Base-by-base conservation (phyloP, 352 stramenopile species). In the Globisporangium cylindrosporum region DNA sequence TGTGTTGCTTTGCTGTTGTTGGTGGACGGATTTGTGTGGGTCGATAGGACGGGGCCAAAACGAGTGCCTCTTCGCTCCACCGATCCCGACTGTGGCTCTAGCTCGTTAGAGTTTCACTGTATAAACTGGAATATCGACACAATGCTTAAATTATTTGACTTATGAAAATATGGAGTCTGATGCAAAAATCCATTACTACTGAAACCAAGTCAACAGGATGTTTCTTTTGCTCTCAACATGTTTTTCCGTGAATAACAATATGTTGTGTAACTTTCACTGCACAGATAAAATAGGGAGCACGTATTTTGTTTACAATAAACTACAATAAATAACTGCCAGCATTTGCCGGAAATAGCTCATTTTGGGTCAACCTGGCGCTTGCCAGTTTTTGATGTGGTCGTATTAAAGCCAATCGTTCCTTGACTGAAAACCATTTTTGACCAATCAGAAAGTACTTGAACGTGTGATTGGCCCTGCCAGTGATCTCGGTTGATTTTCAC, bases 381-480 rank as follows among this genome's bases (percentile, higher is more conserved):
- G 5, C 41, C 41, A 49, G 14, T 49, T 49, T 49, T n/a, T 22
- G n/a, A 15, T n/a, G 15, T 2, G 29, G 29, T 49, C 1, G 8
- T 18, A 49, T 49, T n/a, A 49, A 22, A 51, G 18, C 43, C 43
- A 51, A 51, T 51, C 43, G 5, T 38, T 14, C 34, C 10, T 12
- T 22, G 22, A 8, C 25, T 25, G 10, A 8, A 1, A 34, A 22
- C 5, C 3, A 46, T 24, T 62, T 34, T 32, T 8, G 14, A 0
- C 25, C 43, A 51, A 64, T 64, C 34, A 51, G 22, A 38, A 62
- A 1, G 9, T 18, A 3, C 51, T 24, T 59, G 48, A 58, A 58
- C 62, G 56, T 74, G 57, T 61, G 60, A 68, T 67, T 60, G 68
- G 72, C 53, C 64, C 25, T 46, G 59, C 69, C 72, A 78, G 61